Percentiles rank a stretch among this genome's conserved stretches.
Conservation (phyloP, 2,329 filamentous ascomycete species). For the Colletotrichum tanaceti region DNA sequence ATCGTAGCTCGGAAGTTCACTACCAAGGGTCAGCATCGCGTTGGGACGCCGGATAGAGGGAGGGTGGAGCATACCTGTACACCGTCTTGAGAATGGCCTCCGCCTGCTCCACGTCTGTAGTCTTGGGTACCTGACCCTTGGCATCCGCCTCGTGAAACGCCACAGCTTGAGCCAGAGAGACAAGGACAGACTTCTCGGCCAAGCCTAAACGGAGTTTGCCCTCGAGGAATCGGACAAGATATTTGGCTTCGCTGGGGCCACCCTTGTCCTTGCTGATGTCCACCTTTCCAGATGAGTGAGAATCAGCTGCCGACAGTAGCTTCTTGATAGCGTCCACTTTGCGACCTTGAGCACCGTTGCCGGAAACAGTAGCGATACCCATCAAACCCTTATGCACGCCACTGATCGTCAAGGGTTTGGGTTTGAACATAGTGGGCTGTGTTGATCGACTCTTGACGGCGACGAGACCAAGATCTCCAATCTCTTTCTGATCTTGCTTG, state of each 20-base stretch:
- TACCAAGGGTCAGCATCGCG: slow-evolving; percentile 57
- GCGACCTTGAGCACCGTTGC: slow-evolving; percentile 86
- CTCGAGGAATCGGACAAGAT: slow-evolving; percentile 90
- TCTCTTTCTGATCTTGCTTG: slow-evolving; percentile 95
- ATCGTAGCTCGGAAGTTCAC: slow-evolving; percentile 94
- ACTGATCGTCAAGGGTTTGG: slow-evolving; percentile 86
- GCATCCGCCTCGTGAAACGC: slow-evolving; percentile 83
- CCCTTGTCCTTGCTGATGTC: slow-evolving; percentile 95
- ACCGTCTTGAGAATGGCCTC: slow-evolving; percentile 90
- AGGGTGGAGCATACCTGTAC: slow-evolving; percentile 71
- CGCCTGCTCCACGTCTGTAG: slow-evolving; percentile 82
- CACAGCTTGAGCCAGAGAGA: slow-evolving; percentile 89
- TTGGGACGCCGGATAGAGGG: neutral
- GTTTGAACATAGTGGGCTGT: slow-evolving; percentile 98
- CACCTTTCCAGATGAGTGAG: slow-evolving; percentile 77
- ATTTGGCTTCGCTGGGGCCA: slow-evolving; percentile 94
- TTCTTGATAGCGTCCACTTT: slow-evolving; percentile 98
- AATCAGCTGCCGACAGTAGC: slow-evolving; percentile 89
- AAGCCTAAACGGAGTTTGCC: slow-evolving; percentile 92
- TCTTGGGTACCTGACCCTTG: slow-evolving; percentile 76
- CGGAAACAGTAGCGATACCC: slow-evolving; percentile 86
- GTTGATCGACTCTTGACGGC: slow-evolving; percentile 95
- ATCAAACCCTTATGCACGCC: slow-evolving; percentile 91
- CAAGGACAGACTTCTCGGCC: slow-evolving; percentile 91
- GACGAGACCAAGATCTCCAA: slow-evolving; percentile 93